Conservation (phyloP, 75 land plant species). For the Ceratopteris richardii region DNA sequence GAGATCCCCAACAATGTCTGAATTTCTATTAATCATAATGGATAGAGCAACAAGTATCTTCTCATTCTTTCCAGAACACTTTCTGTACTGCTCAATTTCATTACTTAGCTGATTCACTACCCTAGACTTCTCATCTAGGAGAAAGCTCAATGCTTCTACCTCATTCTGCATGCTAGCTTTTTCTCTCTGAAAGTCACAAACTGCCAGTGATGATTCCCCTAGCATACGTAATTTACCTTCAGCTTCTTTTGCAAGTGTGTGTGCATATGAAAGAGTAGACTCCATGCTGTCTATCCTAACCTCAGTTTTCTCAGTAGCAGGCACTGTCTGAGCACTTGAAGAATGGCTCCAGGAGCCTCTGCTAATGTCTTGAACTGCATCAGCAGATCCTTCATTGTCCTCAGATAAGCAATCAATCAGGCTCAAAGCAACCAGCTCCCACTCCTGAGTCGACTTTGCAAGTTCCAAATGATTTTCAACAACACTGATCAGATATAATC, state of each 20-base stretch:
- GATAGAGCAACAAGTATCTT: conserved; percentile 50
- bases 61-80: conserved; percentile 26
- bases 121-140: conserved; percentile 18
- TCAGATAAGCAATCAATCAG: conserved; percentile 53
- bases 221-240: conserved; percentile 69
- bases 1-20: no score
- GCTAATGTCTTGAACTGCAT: conserved; percentile 53
- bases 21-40: conserved; percentile 32
- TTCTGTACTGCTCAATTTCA: conserved; percentile 16
- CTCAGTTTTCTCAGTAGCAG: no score
- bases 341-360: conserved; percentile 16
- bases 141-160: conserved; percentile 20
- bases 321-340: no score
- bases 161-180: conserved; percentile 41
- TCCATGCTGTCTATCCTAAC: no score
- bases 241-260: conserved; percentile 35
- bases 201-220: conserved; percentile 50
- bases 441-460: conserved; percentile 33
- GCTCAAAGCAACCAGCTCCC: conserved; percentile 51
- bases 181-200: conserved; percentile 60
- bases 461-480: conserved; percentile 44
- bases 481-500: conserved; percentile 19
- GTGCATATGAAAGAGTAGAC: conserved; percentile 27
- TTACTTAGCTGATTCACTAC: conserved; percentile 21
- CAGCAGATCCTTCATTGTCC: conserved; percentile 51